Evolutionary conservation across 768 basidiomycete species (phyloP).

Genomic region (Sporobolomyces phaffii): DNA sequence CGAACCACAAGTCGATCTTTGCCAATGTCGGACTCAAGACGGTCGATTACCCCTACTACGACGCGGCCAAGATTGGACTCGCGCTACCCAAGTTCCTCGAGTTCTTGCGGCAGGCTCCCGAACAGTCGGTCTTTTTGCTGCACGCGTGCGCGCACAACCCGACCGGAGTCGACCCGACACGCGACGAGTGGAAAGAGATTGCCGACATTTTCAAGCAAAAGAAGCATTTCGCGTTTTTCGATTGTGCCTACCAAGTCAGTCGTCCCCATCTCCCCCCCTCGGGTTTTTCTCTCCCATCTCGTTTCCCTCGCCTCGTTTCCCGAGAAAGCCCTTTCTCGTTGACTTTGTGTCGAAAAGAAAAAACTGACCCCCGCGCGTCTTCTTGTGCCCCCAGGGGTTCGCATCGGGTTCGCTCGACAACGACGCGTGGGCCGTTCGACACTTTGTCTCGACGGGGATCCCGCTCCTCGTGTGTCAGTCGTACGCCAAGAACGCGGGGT

Average conservation of each 20-base stretch:
- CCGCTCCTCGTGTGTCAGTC: constrained; percentile 83
- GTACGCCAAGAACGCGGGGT: constrained; percentile 98
- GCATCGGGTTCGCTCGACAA: constrained; percentile 84
- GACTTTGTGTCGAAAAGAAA: no score
- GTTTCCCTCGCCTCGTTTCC: no score
- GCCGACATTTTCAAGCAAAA: constrained; percentile 70
- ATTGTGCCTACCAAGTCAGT: constrained; percentile 66
- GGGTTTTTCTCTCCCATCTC: no score
- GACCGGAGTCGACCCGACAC: constrained; percentile 85
- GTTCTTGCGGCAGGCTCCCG: constrained; percentile 58
- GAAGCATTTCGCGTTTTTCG: constrained; percentile 84
- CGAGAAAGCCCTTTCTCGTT: no score
- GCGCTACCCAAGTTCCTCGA: constrained; percentile 71
- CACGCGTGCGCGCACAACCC: constrained; percentile 99
- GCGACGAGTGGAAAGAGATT: constrained; percentile 84
- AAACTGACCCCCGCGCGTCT: constrained; percentile 78
- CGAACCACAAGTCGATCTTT: constrained; percentile 74
- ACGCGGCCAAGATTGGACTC: constrained; percentile 77
- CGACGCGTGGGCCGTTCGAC: constrained; percentile 90
- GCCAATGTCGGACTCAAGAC: constrained; percentile 79
- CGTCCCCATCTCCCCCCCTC: no score
- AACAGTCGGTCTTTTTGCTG: constrained; percentile 74
- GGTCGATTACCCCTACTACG: constrained; percentile 73
- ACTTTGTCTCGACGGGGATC: constrained; percentile 85
- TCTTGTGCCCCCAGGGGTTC: constrained; percentile 64